A percentile compares a stretch with the other conserved stretches of the same genome.
Conservation (phyloP, 2,329 filamentous ascomycete genomes). For the Aschersonia sp. region DNA sequence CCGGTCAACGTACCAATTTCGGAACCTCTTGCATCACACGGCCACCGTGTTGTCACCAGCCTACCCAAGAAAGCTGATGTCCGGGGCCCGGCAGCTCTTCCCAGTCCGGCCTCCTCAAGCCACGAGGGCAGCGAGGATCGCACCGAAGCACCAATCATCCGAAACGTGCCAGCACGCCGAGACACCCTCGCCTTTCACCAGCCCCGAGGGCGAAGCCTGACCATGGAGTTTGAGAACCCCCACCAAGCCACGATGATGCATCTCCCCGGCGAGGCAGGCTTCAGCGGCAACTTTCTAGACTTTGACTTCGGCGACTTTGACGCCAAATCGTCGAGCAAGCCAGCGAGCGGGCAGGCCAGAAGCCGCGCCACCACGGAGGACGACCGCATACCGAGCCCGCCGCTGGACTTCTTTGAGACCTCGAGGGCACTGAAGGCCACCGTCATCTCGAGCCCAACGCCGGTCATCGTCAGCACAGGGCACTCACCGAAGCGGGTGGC, state of each 20-base stretch:
- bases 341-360: neutral
- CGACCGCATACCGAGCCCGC: too few species aligned
- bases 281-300: constrained; percentile 21
- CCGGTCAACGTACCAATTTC: constrained; percentile 6
- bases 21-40: constrained; percentile 1
- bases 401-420: too few species aligned
- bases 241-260: constrained; percentile 8
- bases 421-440: too few species aligned
- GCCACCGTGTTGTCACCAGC: constrained; percentile 11
- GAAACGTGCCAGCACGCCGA: constrained; percentile 32
- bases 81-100: constrained; percentile 13
- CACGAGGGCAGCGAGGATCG: constrained; percentile 24
- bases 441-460: too few species aligned
- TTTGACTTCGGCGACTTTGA: constrained; percentile 23
- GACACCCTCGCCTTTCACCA: constrained; percentile 33
- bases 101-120: constrained; percentile 27
- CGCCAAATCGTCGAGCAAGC: constrained; percentile 5
- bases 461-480: too few species aligned
- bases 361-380: too few species aligned
- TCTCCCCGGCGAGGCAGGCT: constrained; percentile 14
- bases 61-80: constrained; percentile 12
- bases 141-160: constrained; percentile 27
- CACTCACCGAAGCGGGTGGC: too few species aligned
- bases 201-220: constrained; percentile 31
- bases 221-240: constrained; percentile 20